phyloP scores from a whole-genome alignment of 345 rosid genomes.

The Pugionium cornutum region DNA sequence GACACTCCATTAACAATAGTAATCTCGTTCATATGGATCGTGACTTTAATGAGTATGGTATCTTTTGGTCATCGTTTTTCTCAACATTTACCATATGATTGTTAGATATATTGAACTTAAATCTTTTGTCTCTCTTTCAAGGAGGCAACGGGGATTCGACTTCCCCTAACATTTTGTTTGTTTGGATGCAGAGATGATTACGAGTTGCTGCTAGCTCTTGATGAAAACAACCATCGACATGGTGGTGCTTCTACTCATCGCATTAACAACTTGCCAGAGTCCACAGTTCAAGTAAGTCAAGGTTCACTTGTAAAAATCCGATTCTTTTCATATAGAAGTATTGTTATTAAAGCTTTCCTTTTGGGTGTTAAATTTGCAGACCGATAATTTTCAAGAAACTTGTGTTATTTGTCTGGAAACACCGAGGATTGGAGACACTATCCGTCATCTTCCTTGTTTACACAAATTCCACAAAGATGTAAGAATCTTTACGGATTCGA shows the following conservation, averaged over 20 bases:
- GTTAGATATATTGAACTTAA: not conserved
- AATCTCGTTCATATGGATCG: conserved; percentile 61
- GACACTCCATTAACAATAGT: conserved; percentile 45
- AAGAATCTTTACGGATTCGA: conserved; percentile 27
- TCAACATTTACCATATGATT: conserved; percentile 6
- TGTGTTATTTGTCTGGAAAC: conserved; percentile 87
- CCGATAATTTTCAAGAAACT: conserved; percentile 59
- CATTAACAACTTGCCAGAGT: conserved; percentile 78
- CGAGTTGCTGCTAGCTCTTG: conserved; percentile 89
- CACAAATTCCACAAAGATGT: conserved; percentile 98
- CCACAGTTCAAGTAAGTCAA: conserved; percentile 59
- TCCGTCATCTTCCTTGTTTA: conserved; percentile 94
- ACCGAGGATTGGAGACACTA: conserved; percentile 71
- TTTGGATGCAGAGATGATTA: conserved; percentile 70
- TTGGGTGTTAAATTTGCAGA: conserved; percentile 46
- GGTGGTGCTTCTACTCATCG: conserved; percentile 65
- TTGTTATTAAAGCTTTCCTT: conserved; percentile 8
- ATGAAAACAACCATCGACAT: conserved; percentile 60
- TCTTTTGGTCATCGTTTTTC: conserved; percentile 6
- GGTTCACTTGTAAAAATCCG: conserved; percentile 9
- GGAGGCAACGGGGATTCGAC: too few species aligned
- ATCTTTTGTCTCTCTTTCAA: too few species aligned
- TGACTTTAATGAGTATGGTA: conserved; percentile 80
- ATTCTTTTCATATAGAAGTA: not conserved
- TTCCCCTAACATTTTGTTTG: not conserved